Evolutionary conservation across 495 filamentous ascomycete genomes (phyloP), one percentile per base, ranked within the genome.

Genomic region (Xylaria cubensis): DNA sequence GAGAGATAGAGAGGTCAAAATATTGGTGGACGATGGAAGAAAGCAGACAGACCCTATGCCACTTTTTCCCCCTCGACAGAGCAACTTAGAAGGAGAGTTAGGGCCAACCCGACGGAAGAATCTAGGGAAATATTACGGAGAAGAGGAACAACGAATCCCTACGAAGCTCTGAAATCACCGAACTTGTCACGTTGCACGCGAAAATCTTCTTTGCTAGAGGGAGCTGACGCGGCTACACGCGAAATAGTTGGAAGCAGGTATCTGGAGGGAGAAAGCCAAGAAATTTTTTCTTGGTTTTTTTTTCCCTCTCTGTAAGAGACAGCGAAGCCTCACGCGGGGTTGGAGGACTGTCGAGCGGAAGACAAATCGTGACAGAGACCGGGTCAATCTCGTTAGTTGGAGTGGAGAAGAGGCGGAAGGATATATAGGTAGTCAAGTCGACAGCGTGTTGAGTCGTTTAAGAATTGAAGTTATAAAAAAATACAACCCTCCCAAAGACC

Each of bases 401-500:
- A 42, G 68, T 39, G 44, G 69, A 19, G 58, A 48, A 71, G 44
- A 71, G 62, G 42, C 19, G 36, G 36, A 32, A 50, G 56, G 13
- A 44, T n/a, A 46, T 26, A 55, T 29, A 29, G 1, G 48, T 59
- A 58, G 61, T 56, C 24, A 17, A 46, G 39, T 56, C 17, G 48
- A 71, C 50, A 58, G 61, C 44, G 12, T 58, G 69, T 71, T 65
- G 69, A 65, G 69, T 71, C 62, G 24, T 26, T 56, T 42, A 64
- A 65, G 61, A 48, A 58, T 65, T 65, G 69, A 71, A 65, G 61
- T 71, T 12, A 36, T 4, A 48, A 51, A 34, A 70, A 62, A 63
- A n/a, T 46, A 39, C 1, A n/a, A 44, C 12, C 34, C 44, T 9
- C 17, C 19, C 6, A 9, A 34, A 46, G 19, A 56, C 6, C 3